Conservation (phyloP, 2,329 filamentous ascomycete species). For the Tolypocladium endophyticum region DNA sequence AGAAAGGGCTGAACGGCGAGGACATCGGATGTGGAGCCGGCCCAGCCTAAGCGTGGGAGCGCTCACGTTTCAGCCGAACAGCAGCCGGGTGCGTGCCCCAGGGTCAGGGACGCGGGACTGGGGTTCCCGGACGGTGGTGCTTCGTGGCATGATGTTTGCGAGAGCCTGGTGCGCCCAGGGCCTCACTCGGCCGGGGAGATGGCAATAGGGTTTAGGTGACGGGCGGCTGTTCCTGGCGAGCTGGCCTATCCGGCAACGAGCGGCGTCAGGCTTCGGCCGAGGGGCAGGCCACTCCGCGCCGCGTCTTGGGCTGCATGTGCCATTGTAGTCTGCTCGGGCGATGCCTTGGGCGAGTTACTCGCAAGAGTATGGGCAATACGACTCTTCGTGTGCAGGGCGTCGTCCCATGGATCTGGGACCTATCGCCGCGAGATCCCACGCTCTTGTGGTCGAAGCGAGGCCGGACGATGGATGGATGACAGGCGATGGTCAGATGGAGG, state of each 20-base stretch:
- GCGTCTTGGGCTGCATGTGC: not conserved
- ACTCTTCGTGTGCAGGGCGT: not conserved
- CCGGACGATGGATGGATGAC: not conserved
- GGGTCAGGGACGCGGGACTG: not conserved
- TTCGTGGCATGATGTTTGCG: not conserved
- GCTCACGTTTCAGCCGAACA: not conserved
- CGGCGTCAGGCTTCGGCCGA: not conserved
- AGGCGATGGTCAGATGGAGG: not conserved
- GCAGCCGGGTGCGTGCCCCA: not conserved
- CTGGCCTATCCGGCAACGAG: not conserved
- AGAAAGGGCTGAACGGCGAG: not conserved
- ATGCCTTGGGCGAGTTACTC: not conserved
- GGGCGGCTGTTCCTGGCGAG: not conserved
- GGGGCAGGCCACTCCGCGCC: not conserved
- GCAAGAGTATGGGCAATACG: not conserved
- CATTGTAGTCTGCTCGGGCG: not conserved
- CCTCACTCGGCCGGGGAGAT: not conserved
- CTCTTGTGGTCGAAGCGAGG: not conserved
- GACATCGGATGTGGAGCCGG: not conserved
- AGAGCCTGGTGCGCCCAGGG: not conserved
- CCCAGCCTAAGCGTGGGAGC: not conserved
- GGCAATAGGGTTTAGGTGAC: not conserved
- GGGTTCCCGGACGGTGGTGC: not conserved
- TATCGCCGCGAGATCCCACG: not conserved
- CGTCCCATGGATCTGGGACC: not conserved